Evolutionary conservation across 257 asterid genomes (phyloP).

Genomic region (Nicotiana sylvestris): DNA sequence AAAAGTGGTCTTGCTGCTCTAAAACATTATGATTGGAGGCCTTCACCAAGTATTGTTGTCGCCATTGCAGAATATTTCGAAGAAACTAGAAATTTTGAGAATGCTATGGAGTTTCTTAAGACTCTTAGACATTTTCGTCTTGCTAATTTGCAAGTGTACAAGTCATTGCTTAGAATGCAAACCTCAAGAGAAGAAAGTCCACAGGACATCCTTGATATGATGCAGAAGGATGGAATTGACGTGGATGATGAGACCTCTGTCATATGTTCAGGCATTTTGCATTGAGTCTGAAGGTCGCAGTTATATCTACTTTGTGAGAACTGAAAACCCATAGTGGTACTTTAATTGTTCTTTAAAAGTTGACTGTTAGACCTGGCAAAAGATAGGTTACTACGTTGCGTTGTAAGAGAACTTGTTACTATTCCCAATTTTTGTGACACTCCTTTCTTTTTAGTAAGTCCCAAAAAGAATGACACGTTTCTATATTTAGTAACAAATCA

Average conservation of each 20-base stretch:
- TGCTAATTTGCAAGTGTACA: slow-evolving; percentile 22
- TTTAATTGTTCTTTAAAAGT: background rate
- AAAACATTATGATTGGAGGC: slow-evolving; percentile 27
- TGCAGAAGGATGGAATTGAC: slow-evolving; percentile 24
- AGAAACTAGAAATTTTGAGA: slow-evolving; percentile 20
- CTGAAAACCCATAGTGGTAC: background rate
- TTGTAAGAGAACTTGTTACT: background rate
- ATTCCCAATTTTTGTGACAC: too few relatives aligned
- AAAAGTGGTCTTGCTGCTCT: slow-evolving; percentile 13
- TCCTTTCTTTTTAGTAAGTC: too few relatives aligned
- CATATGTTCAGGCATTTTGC: background rate
- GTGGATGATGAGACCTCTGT: slow-evolving; percentile 14
- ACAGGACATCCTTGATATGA: slow-evolving; percentile 19
- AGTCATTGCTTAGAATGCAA: slow-evolving; percentile 23
- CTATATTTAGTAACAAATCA: too few relatives aligned
- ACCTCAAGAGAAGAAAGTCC: background rate
- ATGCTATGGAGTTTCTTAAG: slow-evolving; percentile 17
- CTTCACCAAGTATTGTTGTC: slow-evolving; percentile 24
- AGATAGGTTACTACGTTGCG: background rate
- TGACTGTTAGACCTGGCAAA: background rate
- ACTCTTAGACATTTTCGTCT: slow-evolving; percentile 20
- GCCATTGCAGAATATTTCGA: slow-evolving; percentile 22
- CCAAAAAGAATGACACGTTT: too few relatives aligned
- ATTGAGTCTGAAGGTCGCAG: background rate
- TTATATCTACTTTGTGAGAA: background rate